Conservation (phyloP, 179 eudicot species). For the Silene noctiflora region DNA sequence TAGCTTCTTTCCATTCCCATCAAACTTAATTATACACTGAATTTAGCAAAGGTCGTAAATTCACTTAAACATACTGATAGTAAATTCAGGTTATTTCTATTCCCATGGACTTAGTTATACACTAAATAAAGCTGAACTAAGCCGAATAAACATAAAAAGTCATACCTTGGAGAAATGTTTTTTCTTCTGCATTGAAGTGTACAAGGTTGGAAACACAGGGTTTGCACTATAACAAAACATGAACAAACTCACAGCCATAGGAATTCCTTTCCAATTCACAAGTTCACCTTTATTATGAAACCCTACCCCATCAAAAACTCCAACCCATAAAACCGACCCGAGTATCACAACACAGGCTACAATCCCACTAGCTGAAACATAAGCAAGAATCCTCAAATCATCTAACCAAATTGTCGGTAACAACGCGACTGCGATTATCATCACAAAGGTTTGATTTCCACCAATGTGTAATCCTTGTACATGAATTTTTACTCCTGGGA, state of each 20-base stretch:
- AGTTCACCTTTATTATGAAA: conserved; percentile 44
- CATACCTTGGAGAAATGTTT: conserved; percentile 68
- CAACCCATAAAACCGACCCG: conserved; percentile 26
- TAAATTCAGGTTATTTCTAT: not conserved
- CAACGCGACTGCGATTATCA: conserved; percentile 23
- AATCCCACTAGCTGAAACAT: conserved; percentile 29
- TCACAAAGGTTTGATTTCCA: conserved; percentile 29
- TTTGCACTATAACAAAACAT: conserved; percentile 79
- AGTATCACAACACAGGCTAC: conserved; percentile 22
- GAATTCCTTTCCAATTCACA: conserved; percentile 55
- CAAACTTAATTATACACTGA: too few species aligned
- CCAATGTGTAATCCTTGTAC: conserved; percentile 5
- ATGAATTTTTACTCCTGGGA: conserved; percentile 19
- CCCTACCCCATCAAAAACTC: conserved; percentile 26
- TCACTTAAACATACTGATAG: too few species aligned
- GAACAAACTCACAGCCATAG: conserved; percentile 62
- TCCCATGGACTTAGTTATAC: not conserved
- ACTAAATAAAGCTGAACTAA: not conserved
- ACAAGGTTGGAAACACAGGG: conserved; percentile 78
- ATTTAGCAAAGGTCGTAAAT: too few species aligned
- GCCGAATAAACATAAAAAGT: not conserved
- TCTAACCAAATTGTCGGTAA: conserved; percentile 33
- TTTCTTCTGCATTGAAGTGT: conserved; percentile 69
- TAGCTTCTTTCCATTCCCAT: too few species aligned
- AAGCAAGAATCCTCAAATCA: conserved; percentile 25